Evolutionary conservation across 2,329 filamentous ascomycete species (phyloP), one percentile per base, ranked within the genome.

Genomic region (Colletotrichum camelliae): DNA sequence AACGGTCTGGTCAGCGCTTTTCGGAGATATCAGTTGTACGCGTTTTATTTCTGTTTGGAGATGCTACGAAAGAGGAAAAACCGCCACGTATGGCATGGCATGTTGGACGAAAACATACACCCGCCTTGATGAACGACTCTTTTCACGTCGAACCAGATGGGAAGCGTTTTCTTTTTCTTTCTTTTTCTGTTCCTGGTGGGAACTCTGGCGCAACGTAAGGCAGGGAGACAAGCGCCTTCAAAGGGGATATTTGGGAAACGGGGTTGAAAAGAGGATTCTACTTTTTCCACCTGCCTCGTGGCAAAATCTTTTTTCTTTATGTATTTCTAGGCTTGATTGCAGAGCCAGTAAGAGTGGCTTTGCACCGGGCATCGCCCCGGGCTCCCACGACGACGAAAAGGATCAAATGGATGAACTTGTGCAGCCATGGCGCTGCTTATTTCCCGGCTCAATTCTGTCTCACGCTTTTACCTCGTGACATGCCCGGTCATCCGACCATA

Each of bases 301-400:
- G 62, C 62, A 64, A 43, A 55, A 33, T 64, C 18, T 72, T 67
- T 62, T 66, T 58, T 70, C 57, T 64, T 70, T 74, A 24, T 76
- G 74, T 76, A 76, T 70, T 70, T 74, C 27, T 76, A 76, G 65
- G 64, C 70, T 74, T 55, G 58, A 18, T 60, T 29, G 37, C 39
- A 72, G 35, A 37, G 21, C 21, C 57, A 65, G 27, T 33, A 16
- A 24, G 69, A 66, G 61, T 60, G 31, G 24, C 61, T 72, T 18
- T 18, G 60, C 70, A 39, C 31, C n/a, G 65, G 65, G 60, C 48
- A 64, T 33, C 39, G 66, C 29, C 60, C 71, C 60, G 21, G 27
- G 55, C 66, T 76, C 65, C 48, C 35, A 66, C 62, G 70, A 76
- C 37, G 70, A 73, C n/a, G 66, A 74, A 65, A 72, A 18, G 68